These are phyloP conservation scores for Rhizoclosmatium sp. DNA, from an alignment of 192 early-diverging fungal genomes.

Conservation along the genomic window DNA sequence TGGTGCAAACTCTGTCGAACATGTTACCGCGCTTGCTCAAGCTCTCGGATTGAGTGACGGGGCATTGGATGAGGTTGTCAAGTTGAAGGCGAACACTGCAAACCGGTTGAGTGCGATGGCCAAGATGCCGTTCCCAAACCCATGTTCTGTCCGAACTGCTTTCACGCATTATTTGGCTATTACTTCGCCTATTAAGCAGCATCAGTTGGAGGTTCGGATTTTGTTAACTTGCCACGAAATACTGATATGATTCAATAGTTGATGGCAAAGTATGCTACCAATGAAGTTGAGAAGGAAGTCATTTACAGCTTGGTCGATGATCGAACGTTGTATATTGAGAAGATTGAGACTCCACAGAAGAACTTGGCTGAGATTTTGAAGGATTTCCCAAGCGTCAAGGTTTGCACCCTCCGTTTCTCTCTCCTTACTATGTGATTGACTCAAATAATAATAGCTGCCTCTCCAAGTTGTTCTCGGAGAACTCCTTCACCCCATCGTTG, in stretches of 20 bases:
- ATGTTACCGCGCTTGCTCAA: constrained; percentile 64
- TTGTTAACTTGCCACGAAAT: background rate
- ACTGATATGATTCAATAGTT: constrained; percentile 34
- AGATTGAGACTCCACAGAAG: constrained; percentile 57
- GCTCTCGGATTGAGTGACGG: constrained; percentile 38
- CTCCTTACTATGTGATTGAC: background rate
- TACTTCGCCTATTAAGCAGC: constrained; percentile 64
- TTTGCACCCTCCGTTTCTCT: constrained; percentile 12
- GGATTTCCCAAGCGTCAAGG: constrained; percentile 65
- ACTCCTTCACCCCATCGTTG: constrained; percentile 79
- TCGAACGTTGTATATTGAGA: constrained; percentile 47
- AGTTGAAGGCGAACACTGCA: constrained; percentile 68
- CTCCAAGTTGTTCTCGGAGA: constrained; percentile 82
- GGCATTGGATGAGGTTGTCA: constrained; percentile 74
- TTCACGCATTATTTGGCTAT: constrained; percentile 95
- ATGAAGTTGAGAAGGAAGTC: constrained; percentile 43
- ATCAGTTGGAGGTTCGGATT: constrained; percentile 59
- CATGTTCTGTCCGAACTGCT: constrained; percentile 79
- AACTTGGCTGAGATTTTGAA: constrained; percentile 80
- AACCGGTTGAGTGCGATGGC: constrained; percentile 66
- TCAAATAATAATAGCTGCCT: constrained; percentile 62
- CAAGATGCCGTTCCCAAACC: constrained; percentile 90
- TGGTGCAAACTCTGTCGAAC: constrained; percentile 83
- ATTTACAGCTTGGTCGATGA: constrained; percentile 53
- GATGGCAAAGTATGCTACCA: constrained; percentile 57